These are phyloP conservation scores for Xylariaceae sp. DNA, from an alignment of 2,329 filamentous ascomycete genomes.

Conservation along the genomic window DNA sequence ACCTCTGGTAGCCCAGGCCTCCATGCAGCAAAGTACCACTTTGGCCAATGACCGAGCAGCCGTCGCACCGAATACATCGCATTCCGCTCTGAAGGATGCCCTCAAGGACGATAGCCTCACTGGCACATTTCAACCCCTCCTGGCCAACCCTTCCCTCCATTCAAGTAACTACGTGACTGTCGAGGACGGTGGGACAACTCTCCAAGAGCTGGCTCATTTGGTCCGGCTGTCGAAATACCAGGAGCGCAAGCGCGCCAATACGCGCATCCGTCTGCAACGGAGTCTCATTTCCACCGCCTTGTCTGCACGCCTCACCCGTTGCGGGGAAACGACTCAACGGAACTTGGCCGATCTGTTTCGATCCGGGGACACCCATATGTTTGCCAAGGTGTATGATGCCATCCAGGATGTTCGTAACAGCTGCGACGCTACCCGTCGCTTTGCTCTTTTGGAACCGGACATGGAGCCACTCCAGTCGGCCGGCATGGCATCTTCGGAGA, in stretches of 20 bases:
- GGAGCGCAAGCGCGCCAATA: slow-evolving; percentile 71
- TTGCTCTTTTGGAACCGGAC: slow-evolving; percentile 66
- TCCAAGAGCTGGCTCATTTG: slow-evolving; percentile 73
- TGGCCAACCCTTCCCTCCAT: slow-evolving; percentile 63
- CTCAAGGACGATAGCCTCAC: slow-evolving; percentile 40
- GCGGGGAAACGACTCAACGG: slow-evolving; percentile 67
- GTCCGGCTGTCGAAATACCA: slow-evolving; percentile 75
- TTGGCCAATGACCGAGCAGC: slow-evolving; percentile 23
- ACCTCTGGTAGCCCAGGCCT: slow-evolving; percentile 39
- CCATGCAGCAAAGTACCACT: slow-evolving; percentile 14
- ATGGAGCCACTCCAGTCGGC: slow-evolving; percentile 56
- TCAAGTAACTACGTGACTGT: slow-evolving; percentile 55
- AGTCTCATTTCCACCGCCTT: slow-evolving; percentile 70
- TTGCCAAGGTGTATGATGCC: slow-evolving; percentile 69
- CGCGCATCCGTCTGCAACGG: slow-evolving; percentile 66
- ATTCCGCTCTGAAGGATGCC: slow-evolving; percentile 25
- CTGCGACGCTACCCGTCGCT: slow-evolving; percentile 66
- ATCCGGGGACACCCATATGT: slow-evolving; percentile 71
- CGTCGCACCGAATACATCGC: slow-evolving; percentile 31
- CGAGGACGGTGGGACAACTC: slow-evolving; percentile 60
- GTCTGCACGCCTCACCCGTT: slow-evolving; percentile 67
- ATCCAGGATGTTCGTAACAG: slow-evolving; percentile 74
- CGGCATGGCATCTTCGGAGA: slow-evolving; percentile 46
- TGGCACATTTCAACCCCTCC: slow-evolving; percentile 46
- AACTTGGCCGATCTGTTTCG: slow-evolving; percentile 75